These are phyloP conservation scores for Leccinum pachyderme DNA, from an alignment of 1,284 basidiomycete genomes.

Conservation along the genomic window DNA sequence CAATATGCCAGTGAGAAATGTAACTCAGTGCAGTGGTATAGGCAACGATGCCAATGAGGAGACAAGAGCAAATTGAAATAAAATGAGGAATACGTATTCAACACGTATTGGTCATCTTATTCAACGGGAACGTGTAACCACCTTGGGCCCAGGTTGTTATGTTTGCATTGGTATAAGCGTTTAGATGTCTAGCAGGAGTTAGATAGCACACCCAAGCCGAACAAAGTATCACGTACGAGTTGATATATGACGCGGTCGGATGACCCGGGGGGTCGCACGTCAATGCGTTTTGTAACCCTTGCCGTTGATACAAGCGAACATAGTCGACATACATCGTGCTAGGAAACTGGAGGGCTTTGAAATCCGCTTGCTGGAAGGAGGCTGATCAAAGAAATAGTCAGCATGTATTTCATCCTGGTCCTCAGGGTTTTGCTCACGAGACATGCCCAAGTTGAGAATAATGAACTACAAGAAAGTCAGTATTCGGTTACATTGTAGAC, in stretches of 20 bases:
- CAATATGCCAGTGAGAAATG: slow-evolving; percentile 21
- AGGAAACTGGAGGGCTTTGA: slow-evolving; percentile 64
- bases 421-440: slow-evolving; percentile 40
- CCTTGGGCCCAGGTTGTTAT: slow-evolving; percentile 72
- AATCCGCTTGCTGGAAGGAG: slow-evolving; percentile 69
- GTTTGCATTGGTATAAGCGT: slow-evolving; percentile 70
- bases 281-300: slow-evolving; percentile 53
- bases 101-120: slow-evolving; percentile 58
- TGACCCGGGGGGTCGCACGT: slow-evolving; percentile 62
- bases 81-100: slow-evolving; percentile 41
- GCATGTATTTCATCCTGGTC: neutral
- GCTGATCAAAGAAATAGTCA: slow-evolving; percentile 31
- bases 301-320: slow-evolving; percentile 73
- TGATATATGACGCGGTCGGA: slow-evolving; percentile 63
- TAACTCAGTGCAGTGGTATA: slow-evolving; percentile 20
- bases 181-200: slow-evolving; percentile 49
- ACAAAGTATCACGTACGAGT: slow-evolving; percentile 39
- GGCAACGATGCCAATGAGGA: slow-evolving; percentile 10
- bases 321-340: slow-evolving; percentile 73
- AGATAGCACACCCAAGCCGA: neutral
- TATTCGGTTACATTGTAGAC: slow-evolving; percentile 1
- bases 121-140: slow-evolving; percentile 67
- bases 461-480: slow-evolving; percentile 50
- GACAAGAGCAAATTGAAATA: slow-evolving; percentile 8
- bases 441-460: slow-evolving; percentile 72